Base-by-base conservation (phyloP, 352 stramenopile species). In the Thalassiosira hispida region DNA sequence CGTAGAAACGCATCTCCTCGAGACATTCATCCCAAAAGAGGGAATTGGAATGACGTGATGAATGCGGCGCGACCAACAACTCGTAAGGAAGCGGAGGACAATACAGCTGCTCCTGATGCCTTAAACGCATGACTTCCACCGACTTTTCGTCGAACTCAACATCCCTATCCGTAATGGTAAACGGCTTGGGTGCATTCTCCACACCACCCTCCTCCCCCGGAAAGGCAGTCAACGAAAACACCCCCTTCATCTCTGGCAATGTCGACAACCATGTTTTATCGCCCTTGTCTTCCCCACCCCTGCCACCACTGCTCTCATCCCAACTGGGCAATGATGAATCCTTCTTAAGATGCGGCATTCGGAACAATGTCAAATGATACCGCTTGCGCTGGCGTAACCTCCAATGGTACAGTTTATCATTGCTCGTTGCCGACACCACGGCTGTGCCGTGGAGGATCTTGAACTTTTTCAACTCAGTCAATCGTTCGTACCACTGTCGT, bases 11-110 rank as follows among this genome's bases (percentile, higher is more conserved):
- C 18, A 84, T 52, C 27, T 74, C 76, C 40, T 84, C 76, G 14
- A 84, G 46, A n/a, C 68, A 76, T 61, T 84, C 76, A 61, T 84
- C 67, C 76, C 76, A 84, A 71, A 84, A 84, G 0, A 83, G 60
- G 29, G 74, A 83, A 53, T 46, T 73, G 9, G 44, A 55, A 53
- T 77, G 38, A 5, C 33, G 55, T 5, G 63, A 67, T 22, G 72
- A 74, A 66, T 65, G 49, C 18, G 16, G 5, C 44, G 40, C 7
- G n/a, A 47, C 40, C 4, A 47, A 12, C 3, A 47, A 12, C 40
- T 47, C 40, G 40, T 4, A 18, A 3, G 2, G 40, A n/a, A 47
- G 40, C 2, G 65, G 11, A 22, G 29, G 49, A 31, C 64, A 65
- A 31, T 80, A 80, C n/a, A 74, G 31, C 27, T 64, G 51, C 16